Evolutionary conservation across 148 eudicot genomes (phyloP).

Genomic region (Rhododendron molle): DNA sequence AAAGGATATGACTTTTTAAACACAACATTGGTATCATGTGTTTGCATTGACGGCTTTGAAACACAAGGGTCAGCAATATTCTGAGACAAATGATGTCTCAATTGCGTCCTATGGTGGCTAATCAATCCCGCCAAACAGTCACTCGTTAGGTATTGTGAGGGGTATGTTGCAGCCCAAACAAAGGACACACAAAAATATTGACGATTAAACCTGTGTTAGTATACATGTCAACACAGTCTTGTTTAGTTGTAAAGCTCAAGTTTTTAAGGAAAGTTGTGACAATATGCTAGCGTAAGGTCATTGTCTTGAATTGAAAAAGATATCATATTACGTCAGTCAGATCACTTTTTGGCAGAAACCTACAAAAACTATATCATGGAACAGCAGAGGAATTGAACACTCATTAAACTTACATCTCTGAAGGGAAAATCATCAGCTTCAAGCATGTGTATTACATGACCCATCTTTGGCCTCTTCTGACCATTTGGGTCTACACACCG

Average conservation of each 20-base stretch:
- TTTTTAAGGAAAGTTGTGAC: background rate
- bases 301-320: background rate
- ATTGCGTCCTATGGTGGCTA: background rate
- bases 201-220: background rate
- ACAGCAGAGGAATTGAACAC: background rate
- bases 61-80: background rate
- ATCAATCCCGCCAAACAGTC: background rate
- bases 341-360: background rate
- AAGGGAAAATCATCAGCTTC: conserved; percentile 78
- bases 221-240: background rate
- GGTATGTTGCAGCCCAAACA: background rate
- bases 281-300: conserved; percentile 2
- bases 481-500: conserved; percentile 92
- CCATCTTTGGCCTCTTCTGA: conserved; percentile 88
- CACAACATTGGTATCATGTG: background rate
- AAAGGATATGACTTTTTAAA: background rate
- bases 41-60: background rate
- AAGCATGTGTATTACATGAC: conserved; percentile 86
- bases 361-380: background rate
- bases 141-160: background rate
- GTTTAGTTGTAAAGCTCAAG: background rate
- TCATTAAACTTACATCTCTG: conserved; percentile 56
- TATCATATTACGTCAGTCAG: background rate
- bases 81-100: background rate
- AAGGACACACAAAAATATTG: background rate